A percentile compares a stretch with the other conserved stretches of the same genome.
Conservation (phyloP, 2,329 filamentous ascomycete genomes). For the Ramularia collo-cygni region DNA sequence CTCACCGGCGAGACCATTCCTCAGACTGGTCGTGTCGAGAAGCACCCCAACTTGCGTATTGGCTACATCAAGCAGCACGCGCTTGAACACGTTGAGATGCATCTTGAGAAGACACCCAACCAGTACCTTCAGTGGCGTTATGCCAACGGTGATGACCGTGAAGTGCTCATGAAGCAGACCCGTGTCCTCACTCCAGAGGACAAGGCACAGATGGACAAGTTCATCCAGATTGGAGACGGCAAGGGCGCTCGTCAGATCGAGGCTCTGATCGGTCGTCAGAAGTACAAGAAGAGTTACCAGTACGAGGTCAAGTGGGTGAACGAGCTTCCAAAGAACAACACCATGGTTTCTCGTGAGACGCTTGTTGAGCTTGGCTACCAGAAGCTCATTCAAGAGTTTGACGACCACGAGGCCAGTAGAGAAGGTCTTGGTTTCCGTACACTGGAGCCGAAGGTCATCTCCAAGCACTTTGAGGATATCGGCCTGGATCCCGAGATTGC, state of each 20-base stretch:
- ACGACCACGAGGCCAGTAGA: conserved; percentile 96
- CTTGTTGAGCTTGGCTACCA: conserved; percentile 76
- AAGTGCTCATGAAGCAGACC: conserved; percentile 96
- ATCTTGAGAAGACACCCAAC: conserved; percentile 97
- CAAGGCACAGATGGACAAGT: conserved; percentile 84
- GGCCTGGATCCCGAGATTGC: conserved; percentile 96
- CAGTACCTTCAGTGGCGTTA: conserved; percentile 99
- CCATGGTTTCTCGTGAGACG: conserved; percentile 87
- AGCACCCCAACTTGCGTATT: conserved; percentile 96
- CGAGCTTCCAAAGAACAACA: conserved; percentile 87
- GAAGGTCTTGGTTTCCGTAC: conserved; percentile 95
- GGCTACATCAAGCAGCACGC: conserved; percentile 99
- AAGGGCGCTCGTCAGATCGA: conserved; percentile 72
- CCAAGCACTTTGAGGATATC: conserved; percentile 96
- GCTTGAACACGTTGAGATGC: conserved; percentile 98
- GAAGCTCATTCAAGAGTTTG: conserved; percentile 96
- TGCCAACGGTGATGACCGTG: conserved; percentile 90
- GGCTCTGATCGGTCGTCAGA: conserved; percentile 87
- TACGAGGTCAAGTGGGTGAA: conserved; percentile 95
- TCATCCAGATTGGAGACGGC: conserved; percentile 77
- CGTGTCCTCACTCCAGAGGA: conserved; percentile 81
- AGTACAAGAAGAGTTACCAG: conserved; percentile 98
- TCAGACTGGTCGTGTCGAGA: conserved; percentile 80
- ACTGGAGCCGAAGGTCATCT: conserved; percentile 86
- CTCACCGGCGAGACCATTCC: conserved; percentile 88